phyloP scores from a whole-genome alignment of 2,329 filamentous ascomycete species.

The Helminthosporium solani region DNA sequence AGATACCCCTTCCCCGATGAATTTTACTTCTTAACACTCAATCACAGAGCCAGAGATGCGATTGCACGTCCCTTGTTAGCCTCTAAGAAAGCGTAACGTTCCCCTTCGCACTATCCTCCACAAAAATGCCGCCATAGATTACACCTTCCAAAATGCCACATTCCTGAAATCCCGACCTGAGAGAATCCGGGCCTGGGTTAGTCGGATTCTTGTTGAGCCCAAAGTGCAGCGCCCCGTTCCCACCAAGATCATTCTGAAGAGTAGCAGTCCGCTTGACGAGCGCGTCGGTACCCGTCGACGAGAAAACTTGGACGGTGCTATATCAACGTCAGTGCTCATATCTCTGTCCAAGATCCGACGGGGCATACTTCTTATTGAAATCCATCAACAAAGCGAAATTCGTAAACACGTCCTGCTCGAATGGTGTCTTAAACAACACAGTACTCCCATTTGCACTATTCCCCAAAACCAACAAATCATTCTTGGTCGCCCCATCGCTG shows the following conservation, averaged over 20 bases:
- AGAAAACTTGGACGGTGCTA: conserved; percentile 19
- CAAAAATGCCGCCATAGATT: conserved; percentile 15
- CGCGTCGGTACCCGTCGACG: conserved; percentile 12
- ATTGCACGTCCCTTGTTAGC: too few species aligned
- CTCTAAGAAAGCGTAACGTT: not conserved
- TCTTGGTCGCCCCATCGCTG: conserved; percentile 15
- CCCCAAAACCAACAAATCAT: conserved; percentile 14
- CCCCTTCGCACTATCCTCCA: conserved; percentile 13
- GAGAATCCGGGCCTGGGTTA: conserved; percentile 12
- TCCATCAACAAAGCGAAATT: conserved; percentile 18
- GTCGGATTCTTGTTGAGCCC: conserved; percentile 20
- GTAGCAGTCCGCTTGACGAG: conserved; percentile 10
- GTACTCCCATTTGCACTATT: conserved; percentile 11
- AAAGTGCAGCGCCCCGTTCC: conserved; percentile 18
- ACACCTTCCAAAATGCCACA: conserved; percentile 16
- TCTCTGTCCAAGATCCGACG: not conserved
- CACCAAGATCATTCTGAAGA: conserved; percentile 15
- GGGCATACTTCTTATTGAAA: conserved; percentile 13
- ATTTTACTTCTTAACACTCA: too few species aligned
- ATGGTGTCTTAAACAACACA: conserved; percentile 14
- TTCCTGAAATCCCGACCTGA: conserved; percentile 15
- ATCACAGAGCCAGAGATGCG: too few species aligned
- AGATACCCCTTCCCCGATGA: too few species aligned
- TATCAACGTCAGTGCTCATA: not conserved
- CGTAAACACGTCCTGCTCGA: conserved; percentile 8